Conservation (phyloP, 345 rosid species). For the Tarenaya hassleriana region DNA sequence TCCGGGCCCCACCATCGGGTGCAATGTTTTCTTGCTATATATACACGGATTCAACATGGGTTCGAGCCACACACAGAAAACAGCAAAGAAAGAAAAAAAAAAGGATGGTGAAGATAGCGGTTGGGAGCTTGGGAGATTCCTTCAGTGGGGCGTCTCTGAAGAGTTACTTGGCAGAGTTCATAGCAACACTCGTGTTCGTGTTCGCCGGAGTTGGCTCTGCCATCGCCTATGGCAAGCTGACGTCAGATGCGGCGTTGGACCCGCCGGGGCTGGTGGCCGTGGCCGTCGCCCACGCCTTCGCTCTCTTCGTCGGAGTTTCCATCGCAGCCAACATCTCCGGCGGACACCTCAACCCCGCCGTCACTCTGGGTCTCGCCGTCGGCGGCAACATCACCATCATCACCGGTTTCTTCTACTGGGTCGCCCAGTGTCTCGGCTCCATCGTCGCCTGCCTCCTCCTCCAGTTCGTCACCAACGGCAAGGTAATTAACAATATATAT, state of each 20-base stretch:
- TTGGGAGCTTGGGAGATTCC: slow-evolving; percentile 72
- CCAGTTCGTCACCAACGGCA: slow-evolving; percentile 45
- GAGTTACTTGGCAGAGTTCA: slow-evolving; percentile 75
- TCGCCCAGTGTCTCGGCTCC: slow-evolving; percentile 84
- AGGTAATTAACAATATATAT: slow-evolving; percentile 27
- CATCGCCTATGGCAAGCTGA: slow-evolving; percentile 68
- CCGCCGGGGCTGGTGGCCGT: slow-evolving; percentile 81
- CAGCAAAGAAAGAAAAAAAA: background rate
- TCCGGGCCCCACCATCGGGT: background rate
- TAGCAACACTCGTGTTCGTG: slow-evolving; percentile 83
- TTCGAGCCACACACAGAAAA: background rate
- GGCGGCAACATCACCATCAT: slow-evolving; percentile 80
- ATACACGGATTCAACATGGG: slow-evolving; percentile 17
- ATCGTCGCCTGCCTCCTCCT: slow-evolving; percentile 81
- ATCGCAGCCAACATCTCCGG: slow-evolving; percentile 83
- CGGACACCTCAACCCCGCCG: slow-evolving; percentile 86
- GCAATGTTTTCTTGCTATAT: slow-evolving; percentile 9
- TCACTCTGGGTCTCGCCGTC: slow-evolving; percentile 73
- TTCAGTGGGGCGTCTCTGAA: slow-evolving; percentile 61
- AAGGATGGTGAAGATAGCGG: slow-evolving; percentile 67
- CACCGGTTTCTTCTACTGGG: slow-evolving; percentile 76
- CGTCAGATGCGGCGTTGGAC: slow-evolving; percentile 62
- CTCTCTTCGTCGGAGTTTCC: slow-evolving; percentile 74
- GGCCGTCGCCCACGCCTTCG: slow-evolving; percentile 78
- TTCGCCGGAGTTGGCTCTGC: slow-evolving; percentile 97